Evolutionary conservation across 306 rosid species (phyloP).

Genomic region (Casuarina cunninghamiana): DNA sequence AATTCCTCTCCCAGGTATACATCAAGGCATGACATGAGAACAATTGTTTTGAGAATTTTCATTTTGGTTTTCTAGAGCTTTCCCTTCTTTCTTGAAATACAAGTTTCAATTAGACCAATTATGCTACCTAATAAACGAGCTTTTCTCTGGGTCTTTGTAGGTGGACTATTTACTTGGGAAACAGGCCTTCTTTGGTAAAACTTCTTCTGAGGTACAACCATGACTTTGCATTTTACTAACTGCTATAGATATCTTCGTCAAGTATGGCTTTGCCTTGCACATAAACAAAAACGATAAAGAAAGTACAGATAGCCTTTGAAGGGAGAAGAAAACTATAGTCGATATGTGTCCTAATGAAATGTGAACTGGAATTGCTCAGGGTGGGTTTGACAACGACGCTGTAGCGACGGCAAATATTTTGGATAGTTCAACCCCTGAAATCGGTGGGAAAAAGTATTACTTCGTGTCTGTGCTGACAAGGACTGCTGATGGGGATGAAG

Average conservation of each 20-base stretch:
- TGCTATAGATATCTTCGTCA: background rate
- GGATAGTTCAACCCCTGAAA: slow-evolving; percentile 38
- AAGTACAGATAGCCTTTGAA: background rate
- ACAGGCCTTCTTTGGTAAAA: slow-evolving; percentile 85
- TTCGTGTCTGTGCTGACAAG: slow-evolving; percentile 78
- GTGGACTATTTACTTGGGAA: slow-evolving; percentile 90
- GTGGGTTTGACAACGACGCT: slow-evolving; percentile 76
- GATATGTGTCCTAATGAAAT: slow-evolving; percentile 17
- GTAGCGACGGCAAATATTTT: slow-evolving; percentile 89
- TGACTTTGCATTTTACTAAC: background rate
- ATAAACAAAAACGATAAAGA: background rate
- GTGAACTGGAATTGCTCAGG: slow-evolving; percentile 48
- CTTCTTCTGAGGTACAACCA: slow-evolving; percentile 78
- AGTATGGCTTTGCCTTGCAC: background rate
- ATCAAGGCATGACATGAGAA: background rate
- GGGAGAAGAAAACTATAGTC: too few relatives aligned
- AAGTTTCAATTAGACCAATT: background rate
- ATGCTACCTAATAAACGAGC: slow-evolving; percentile 25
- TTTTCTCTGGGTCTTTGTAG: slow-evolving; percentile 42
- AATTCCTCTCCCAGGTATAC: slow-evolving; percentile 68
- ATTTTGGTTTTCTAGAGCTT: background rate
- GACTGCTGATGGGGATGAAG: slow-evolving; percentile 98
- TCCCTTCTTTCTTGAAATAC: background rate
- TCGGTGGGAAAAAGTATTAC: slow-evolving; percentile 68
- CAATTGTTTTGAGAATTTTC: background rate